Conservation (phyloP, 2,329 filamentous ascomycete species). For the Aspergillus sp. region DNA sequence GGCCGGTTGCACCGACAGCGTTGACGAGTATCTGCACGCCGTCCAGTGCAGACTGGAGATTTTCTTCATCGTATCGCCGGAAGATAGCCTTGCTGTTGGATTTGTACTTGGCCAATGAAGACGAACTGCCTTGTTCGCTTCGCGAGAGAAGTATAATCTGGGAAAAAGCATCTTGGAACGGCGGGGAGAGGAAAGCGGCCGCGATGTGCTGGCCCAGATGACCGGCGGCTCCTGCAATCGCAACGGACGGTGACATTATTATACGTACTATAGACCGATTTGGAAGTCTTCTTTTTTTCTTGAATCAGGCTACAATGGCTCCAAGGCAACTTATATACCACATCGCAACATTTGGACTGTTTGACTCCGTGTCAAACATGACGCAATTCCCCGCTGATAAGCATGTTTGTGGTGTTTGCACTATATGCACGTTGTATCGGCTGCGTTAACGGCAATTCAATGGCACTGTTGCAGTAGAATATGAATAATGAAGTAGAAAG, state of each 20-base stretch:
- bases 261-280: neutral
- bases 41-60: constrained; percentile 14
- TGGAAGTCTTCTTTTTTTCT: neutral
- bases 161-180: constrained; percentile 14
- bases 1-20: constrained; percentile 19
- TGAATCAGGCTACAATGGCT: neutral
- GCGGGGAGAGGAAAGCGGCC: constrained; percentile 15
- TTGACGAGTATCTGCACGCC: constrained; percentile 29
- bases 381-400: neutral
- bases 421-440: neutral
- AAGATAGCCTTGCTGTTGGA: neutral
- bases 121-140: neutral
- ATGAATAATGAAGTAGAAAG: too few relatives aligned
- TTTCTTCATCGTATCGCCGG: constrained; percentile 13
- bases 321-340: neutral
- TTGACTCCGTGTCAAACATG: neutral
- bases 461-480: too few relatives aligned
- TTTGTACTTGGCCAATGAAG: neutral
- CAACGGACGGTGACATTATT: constrained; percentile 7
- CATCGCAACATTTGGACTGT: neutral
- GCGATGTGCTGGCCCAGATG: constrained; percentile 18
- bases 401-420: neutral
- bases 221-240: constrained; percentile 22
- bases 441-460: neutral
- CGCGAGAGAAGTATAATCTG: constrained; percentile 20